Base-by-base conservation (phyloP, 306 rosid genomes). In the Cicer yamashitae region DNA sequence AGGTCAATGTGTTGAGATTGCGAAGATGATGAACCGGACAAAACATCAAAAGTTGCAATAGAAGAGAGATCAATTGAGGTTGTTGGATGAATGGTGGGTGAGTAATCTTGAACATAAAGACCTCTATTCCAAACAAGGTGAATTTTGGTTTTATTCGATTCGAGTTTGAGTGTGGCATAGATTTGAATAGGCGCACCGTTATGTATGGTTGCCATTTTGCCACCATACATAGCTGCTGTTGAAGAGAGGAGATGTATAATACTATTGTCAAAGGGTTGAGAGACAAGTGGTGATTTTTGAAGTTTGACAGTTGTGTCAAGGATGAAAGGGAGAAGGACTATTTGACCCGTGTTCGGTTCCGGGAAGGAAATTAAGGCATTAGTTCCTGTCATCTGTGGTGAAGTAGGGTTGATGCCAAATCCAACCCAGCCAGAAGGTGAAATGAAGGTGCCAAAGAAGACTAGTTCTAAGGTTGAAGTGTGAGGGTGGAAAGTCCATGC, bases 361-460 rank as follows among this genome's bases (percentile, higher is more conserved):
- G 94, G 92, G 14, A 94, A 94, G 20, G 97, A 91, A 4, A 94
- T 83, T 8, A 94, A 50, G 71, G 87, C 96, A 1, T 92, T 94
- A 5, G 96, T 86, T 6, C 97, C 97, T 0, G 93, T 91, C 96
- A 94, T 94, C 53, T 86, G 96, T 0, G 96, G 73, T 0, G 94
- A 89, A 7, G 81, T 77, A 1, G 98, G 98, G 74, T 94, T 94
- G 68, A 91, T 85, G 9, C 98, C 98, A 81, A 90, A 90, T 7
- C 91, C 98, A 7, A 94, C 96, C 98, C 97, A 94, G 3, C 97
- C 98, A 0, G 98, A 91, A 30, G 98, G 98, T 1, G 98, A 94
- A 15, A 94, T 94, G 96, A 94, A 94, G 65, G 77, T 83, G 50
- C 96, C 97, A 43, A 85, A 91, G 89, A 94, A 94, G 54, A 80